Base-by-base conservation (phyloP, 1,139 yeast species). In the Blastobotrys ciferrii region DNA sequence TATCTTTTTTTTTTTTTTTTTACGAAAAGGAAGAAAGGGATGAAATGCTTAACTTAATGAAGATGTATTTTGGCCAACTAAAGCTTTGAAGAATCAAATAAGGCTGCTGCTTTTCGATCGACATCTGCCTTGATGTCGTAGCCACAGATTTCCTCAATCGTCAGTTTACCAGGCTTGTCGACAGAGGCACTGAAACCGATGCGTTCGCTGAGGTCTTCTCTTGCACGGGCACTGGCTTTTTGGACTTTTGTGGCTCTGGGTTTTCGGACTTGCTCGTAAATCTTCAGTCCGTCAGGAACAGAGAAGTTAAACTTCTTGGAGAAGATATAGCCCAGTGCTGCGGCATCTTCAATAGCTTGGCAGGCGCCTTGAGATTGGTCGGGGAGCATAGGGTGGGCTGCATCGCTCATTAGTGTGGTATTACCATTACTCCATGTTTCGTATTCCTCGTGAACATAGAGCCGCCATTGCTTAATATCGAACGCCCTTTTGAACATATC, bases 361-460 rank as follows among this genome's bases (percentile, higher is more conserved):
- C 71, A 71, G 11, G 75, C 75, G 15, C 75, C 75, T 45, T 68
- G 70, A 6, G 74, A 72, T 44, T 70, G 60, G 54, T 71, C 72
- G 4, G 75, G 74, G 55, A 71, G 58, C 52, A 72, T 71, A 3
- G 75, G 69, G 54, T 71, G 75, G 25, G 69, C 67, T 1, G 73
- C 67, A 55, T 70, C 75, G 14, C 53, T 55, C 12, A 53, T 46
- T 14, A 53, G 41, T 17, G 46, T 47, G 31, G 43, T 41, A 13
- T 48, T 46, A 18, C 56, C 56, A 14, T 23, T 13, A 19, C 48
- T 46, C 57, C 57, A 54, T 13, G n/a, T 30, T 2, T 42, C 49
- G 30, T 13, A 18, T 11, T 45, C 45, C 14, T 31, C 37, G 6
- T 42, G 37, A 14, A 46, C 37, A 12, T 17, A 23, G 9, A 46